These are phyloP conservation scores for Heracleum sosnowskyi DNA, from an alignment of 129 eudicot genomes.

Conservation along the genomic window DNA sequence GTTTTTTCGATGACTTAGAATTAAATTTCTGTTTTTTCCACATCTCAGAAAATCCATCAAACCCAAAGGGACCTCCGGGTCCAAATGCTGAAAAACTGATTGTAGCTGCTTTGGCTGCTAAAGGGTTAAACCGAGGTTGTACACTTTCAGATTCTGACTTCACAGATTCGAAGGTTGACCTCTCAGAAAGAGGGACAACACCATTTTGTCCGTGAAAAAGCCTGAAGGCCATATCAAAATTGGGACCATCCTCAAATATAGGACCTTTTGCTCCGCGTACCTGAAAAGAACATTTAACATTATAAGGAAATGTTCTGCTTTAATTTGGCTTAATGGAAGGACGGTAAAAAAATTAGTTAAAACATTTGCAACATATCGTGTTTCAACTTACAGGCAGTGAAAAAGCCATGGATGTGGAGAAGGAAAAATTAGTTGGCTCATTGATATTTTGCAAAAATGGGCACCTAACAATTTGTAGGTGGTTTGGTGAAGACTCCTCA, in stretches of 20 bases:
- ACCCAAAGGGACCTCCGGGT: constrained; percentile 58
- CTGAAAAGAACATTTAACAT: constrained; percentile 24
- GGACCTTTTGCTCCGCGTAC: constrained; percentile 80
- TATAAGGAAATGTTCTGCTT: background rate
- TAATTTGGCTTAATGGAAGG: background rate
- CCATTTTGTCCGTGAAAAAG: constrained; percentile 93
- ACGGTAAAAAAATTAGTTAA: background rate
- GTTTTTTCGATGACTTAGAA: constrained; percentile 48
- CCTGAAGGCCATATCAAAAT: constrained; percentile 80
- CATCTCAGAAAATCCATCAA: constrained; percentile 67
- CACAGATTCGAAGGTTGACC: constrained; percentile 20
- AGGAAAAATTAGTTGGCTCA: constrained; percentile 92
- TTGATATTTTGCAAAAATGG: constrained; percentile 85
- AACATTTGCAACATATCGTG: background rate
- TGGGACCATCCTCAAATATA: constrained; percentile 95
- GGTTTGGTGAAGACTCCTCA: constrained; percentile 40
- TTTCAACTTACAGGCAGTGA: constrained; percentile 57
- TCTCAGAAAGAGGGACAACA: constrained; percentile 86
- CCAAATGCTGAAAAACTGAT: constrained; percentile 89
- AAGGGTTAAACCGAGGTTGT: constrained; percentile 70
- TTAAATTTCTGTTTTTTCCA: constrained; percentile 64
- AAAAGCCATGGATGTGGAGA: constrained; percentile 55
- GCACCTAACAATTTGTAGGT: constrained; percentile 50
- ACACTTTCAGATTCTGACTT: constrained; percentile 35
- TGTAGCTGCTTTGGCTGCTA: constrained; percentile 93